A percentile compares a stretch with the other conserved stretches of the same genome.
Evolutionary conservation across 75 land plant species (phyloP).

Genomic region (Cunninghamia lanceolata): DNA sequence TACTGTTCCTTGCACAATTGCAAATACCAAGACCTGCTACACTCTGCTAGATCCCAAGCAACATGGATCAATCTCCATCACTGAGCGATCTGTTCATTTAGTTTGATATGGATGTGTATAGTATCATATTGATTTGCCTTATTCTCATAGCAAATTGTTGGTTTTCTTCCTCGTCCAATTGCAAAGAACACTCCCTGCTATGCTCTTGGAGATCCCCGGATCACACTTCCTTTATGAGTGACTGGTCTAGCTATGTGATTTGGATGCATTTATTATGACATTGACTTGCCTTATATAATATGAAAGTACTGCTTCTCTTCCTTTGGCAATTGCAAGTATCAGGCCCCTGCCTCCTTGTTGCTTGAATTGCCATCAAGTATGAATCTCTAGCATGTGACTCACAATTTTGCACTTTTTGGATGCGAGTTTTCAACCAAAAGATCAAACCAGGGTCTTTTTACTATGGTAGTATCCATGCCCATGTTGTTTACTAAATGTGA

Average conservation of each 20-base stretch:
- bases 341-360: neutral
- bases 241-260: neutral
- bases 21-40: neutral
- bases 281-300: neutral
- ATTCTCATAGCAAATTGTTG: neutral
- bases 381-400: neutral
- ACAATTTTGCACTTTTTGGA: neutral
- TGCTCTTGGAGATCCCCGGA: slow-evolving; percentile 33
- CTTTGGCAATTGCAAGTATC: too few relatives aligned
- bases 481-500: neutral
- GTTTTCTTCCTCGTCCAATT: neutral
- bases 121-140: neutral
- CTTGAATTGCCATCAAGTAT: neutral
- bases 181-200: neutral
- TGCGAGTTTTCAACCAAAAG: neutral
- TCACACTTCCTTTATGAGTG: neutral
- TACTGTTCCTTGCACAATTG: neutral
- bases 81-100: slow-evolving; percentile 57
- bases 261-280: neutral
- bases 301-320: neutral
- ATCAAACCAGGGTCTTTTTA: neutral
- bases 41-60: slow-evolving; percentile 42
- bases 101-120: slow-evolving; percentile 11
- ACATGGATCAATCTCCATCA: slow-evolving; percentile 70
- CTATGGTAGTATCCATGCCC: neutral